phyloP scores from a whole-genome alignment of 139 green algal species.

The Ulvella scutata region DNA sequence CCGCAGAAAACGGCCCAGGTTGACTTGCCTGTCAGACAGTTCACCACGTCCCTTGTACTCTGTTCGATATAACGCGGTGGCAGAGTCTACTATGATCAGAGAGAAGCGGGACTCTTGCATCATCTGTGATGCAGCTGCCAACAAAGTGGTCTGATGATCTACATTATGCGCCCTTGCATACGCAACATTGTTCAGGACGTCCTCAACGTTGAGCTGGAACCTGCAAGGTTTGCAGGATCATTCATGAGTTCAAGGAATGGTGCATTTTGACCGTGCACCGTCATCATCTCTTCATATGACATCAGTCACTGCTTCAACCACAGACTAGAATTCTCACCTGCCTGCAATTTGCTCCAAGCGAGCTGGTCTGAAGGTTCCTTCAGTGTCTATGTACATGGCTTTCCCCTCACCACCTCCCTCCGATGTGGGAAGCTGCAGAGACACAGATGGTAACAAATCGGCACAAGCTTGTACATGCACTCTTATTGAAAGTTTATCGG shows the following conservation, averaged over 20 bases:
- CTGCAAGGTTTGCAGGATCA: slow-evolving; percentile 31
- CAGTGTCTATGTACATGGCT: slow-evolving; percentile 96
- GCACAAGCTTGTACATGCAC: not conserved
- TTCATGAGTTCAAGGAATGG: no score
- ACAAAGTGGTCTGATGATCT: slow-evolving; percentile 86
- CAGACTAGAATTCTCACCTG: slow-evolving; percentile 25
- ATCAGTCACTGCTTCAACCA: no score
- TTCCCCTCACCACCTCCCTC: slow-evolving; percentile 93
- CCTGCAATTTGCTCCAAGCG: slow-evolving; percentile 84
- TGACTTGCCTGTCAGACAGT: slow-evolving; percentile 71
- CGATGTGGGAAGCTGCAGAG: slow-evolving; percentile 64
- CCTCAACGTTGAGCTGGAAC: slow-evolving; percentile 63
- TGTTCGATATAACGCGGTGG: slow-evolving; percentile 77
- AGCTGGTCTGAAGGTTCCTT: slow-evolving; percentile 86
- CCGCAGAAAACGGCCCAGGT: slow-evolving; percentile 75
- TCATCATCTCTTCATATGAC: no score
- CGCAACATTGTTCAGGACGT: slow-evolving; percentile 97
- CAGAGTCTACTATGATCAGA: slow-evolving; percentile 90
- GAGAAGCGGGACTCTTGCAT: slow-evolving; percentile 86
- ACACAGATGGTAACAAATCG: not conserved
- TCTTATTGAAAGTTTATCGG: not conserved
- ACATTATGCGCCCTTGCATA: slow-evolving; percentile 97
- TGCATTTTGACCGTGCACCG: no score
- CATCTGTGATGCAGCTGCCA: slow-evolving; percentile 77
- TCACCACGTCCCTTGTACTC: slow-evolving; percentile 84